Percentiles rank a stretch among this genome's conserved stretches.
Conservation (phyloP, 805 yeast genomes). For the Wickerhamomyces queroliae region DNA sequence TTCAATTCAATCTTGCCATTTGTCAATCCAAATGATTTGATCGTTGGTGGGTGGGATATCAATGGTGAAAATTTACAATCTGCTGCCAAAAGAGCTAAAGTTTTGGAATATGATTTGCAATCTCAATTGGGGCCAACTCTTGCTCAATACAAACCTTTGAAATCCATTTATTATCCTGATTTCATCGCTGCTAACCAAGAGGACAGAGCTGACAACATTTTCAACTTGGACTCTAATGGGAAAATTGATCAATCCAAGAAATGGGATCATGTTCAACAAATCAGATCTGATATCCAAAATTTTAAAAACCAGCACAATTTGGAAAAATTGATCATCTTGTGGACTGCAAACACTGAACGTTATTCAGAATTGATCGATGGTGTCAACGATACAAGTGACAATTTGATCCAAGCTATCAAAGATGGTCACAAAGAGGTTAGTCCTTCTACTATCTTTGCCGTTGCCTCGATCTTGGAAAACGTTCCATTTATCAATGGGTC, state of each 20-base stretch:
- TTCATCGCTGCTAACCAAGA: constrained; percentile 93
- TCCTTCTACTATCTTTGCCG: constrained; percentile 92
- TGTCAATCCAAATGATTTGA: constrained; percentile 84
- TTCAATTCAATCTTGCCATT: constrained; percentile 86
- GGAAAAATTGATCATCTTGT: constrained; percentile 84
- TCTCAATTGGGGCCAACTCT: constrained; percentile 62
- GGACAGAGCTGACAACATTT: constrained; percentile 84
- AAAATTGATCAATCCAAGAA: constrained; percentile 52
- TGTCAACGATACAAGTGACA: constrained; percentile 85
- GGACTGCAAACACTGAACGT: constrained; percentile 98
- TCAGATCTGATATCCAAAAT: constrained; percentile 76
- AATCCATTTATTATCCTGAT: constrained; percentile 91
- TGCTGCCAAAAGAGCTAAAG: constrained; percentile 83
- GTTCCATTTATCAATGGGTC: constrained; percentile 94
- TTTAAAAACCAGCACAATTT: constrained; percentile 68
- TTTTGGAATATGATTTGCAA: constrained; percentile 81
- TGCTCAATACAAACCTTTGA: constrained; percentile 61
- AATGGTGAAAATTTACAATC: constrained; percentile 61
- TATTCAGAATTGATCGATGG: constrained; percentile 73
- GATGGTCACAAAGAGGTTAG: constrained; percentile 76
- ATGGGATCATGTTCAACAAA: constrained; percentile 85
- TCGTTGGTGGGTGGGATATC: constrained; percentile 95
- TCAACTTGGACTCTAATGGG: constrained; percentile 49
- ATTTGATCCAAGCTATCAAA: constrained; percentile 69
- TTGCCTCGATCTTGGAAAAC: constrained; percentile 84